A percentile compares a stretch with the other conserved stretches of the same genome.
phyloP scores from a whole-genome alignment of 73 alveolate species.

The Paramecium sexaurelia region DNA sequence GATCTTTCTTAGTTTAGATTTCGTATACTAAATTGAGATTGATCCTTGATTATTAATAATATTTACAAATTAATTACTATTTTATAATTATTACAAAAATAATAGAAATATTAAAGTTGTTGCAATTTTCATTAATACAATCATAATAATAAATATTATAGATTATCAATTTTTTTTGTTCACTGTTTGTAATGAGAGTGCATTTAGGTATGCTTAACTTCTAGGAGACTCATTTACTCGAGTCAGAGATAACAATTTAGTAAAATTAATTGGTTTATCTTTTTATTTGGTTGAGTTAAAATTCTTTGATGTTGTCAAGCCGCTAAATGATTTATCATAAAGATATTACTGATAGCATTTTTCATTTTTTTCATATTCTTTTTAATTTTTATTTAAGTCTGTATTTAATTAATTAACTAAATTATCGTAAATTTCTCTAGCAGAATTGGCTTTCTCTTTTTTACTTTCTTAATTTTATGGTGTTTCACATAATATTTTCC shows the following conservation, averaged over 20 bases:
- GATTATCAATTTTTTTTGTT: background rate
- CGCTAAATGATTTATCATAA: background rate
- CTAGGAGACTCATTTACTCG: background rate
- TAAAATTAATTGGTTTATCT: background rate
- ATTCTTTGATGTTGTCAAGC: background rate
- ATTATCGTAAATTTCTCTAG: conserved; percentile 11
- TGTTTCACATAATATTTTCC: background rate
- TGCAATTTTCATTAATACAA: no score
- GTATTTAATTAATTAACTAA: background rate
- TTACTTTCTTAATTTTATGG: background rate
- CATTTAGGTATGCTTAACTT: background rate
- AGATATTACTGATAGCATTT: background rate
- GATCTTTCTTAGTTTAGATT: background rate
- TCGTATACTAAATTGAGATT: no score
- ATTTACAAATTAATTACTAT: no score
- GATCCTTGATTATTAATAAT: no score
- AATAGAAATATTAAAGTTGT: no score
- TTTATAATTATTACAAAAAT: no score
- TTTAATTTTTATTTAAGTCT: background rate
- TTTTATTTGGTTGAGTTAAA: background rate
- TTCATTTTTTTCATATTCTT: background rate
- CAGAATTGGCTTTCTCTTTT: background rate
- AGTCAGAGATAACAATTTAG: background rate
- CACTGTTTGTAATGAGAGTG: background rate
- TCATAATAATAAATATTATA: background rate